A percentile compares a stretch with the other conserved stretches of the same genome.
phyloP scores from a whole-genome alignment of 2,329 filamentous ascomycete genomes.

The Cladophialophora yegresii region DNA sequence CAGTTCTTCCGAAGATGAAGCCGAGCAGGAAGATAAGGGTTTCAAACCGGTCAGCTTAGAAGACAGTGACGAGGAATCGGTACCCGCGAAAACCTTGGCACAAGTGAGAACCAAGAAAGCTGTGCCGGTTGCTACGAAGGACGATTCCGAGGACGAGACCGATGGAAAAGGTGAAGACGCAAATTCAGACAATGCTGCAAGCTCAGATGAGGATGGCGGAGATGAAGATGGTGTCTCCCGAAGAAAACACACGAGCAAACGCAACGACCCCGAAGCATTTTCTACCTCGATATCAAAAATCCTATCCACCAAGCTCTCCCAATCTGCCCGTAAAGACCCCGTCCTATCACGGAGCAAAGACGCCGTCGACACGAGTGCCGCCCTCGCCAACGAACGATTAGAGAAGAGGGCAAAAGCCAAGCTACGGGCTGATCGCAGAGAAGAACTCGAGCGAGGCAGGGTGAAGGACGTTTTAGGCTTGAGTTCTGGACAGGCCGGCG shows the following conservation, averaged over 20 bases:
- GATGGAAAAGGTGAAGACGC: conserved; percentile 38
- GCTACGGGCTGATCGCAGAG: conserved; percentile 75
- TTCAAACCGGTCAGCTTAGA: conserved; percentile 56
- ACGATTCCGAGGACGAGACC: conserved; percentile 20
- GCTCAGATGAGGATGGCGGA: conserved; percentile 39
- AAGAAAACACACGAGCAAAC: conserved; percentile 58
- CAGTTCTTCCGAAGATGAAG: conserved; percentile 62
- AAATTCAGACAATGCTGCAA: conserved; percentile 26
- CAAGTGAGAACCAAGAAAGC: conserved; percentile 36
- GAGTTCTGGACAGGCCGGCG: conserved; percentile 55
- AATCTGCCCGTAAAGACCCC: conserved; percentile 78
- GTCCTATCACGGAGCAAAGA: conserved; percentile 82
- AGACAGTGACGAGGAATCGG: conserved; percentile 47
- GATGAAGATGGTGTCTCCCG: conserved; percentile 44
- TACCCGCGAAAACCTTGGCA: conserved; percentile 35
- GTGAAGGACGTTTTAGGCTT: conserved; percentile 80
- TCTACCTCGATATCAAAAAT: conserved; percentile 93
- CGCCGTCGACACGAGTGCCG: conserved; percentile 70
- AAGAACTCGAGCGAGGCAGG: conserved; percentile 79
- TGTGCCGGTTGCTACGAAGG: conserved; percentile 37
- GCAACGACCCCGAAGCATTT: conserved; percentile 89
- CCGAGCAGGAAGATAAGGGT: conserved; percentile 46
- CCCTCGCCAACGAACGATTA: conserved; percentile 72
- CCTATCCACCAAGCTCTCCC: conserved; percentile 81
- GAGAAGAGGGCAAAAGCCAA: conserved; percentile 79